Percentiles rank a stretch among this genome's conserved stretches.
phyloP scores from a whole-genome alignment of 2,329 filamentous ascomycete species.

The Fusarium transvaalense region DNA sequence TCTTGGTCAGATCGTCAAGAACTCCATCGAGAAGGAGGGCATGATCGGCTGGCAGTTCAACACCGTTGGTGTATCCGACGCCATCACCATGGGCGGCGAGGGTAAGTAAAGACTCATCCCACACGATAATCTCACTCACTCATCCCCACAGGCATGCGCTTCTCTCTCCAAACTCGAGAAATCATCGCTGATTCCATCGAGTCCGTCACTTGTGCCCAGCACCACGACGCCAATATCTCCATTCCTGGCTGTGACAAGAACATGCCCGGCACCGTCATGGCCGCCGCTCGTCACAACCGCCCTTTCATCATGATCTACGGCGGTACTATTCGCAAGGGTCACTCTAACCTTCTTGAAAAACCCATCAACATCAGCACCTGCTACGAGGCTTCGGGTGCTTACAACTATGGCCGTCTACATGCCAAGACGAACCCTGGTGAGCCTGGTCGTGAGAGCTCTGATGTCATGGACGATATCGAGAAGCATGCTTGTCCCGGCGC shows the following conservation, averaged over 20 bases:
- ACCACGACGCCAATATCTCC: slow-evolving; percentile 92
- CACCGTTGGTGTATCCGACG: slow-evolving; percentile 88
- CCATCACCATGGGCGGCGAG: slow-evolving; percentile 95
- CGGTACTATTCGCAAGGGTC: slow-evolving; percentile 90
- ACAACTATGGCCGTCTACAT: slow-evolving; percentile 80
- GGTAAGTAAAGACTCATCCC: slow-evolving; percentile 61
- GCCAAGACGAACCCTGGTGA: slow-evolving; percentile 73
- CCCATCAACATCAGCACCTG: slow-evolving; percentile 90
- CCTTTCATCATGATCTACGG: slow-evolving; percentile 97
- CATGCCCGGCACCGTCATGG: slow-evolving; percentile 94
- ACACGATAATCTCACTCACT: not conserved
- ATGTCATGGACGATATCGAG: slow-evolving; percentile 88
- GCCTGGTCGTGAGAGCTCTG: slow-evolving; percentile 75
- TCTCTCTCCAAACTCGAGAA: slow-evolving; percentile 89
- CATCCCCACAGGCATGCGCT: slow-evolving; percentile 81
- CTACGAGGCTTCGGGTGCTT: slow-evolving; percentile 88
- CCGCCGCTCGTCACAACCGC: slow-evolving; percentile 89
- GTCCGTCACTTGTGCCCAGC: slow-evolving; percentile 90
- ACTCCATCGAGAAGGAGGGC: slow-evolving; percentile 79
- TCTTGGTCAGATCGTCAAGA: slow-evolving; percentile 88
- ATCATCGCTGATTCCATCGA: slow-evolving; percentile 96
- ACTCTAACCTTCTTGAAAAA: slow-evolving; percentile 79
- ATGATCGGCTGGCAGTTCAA: slow-evolving; percentile 98
- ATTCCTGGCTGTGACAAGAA: slow-evolving; percentile 98
- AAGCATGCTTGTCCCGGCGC: slow-evolving; percentile 74